Evolutionary conservation across 2,329 filamentous ascomycete genomes (phyloP), one percentile per base, ranked within the genome.

Genomic region (Elsinoe necatrix): DNA sequence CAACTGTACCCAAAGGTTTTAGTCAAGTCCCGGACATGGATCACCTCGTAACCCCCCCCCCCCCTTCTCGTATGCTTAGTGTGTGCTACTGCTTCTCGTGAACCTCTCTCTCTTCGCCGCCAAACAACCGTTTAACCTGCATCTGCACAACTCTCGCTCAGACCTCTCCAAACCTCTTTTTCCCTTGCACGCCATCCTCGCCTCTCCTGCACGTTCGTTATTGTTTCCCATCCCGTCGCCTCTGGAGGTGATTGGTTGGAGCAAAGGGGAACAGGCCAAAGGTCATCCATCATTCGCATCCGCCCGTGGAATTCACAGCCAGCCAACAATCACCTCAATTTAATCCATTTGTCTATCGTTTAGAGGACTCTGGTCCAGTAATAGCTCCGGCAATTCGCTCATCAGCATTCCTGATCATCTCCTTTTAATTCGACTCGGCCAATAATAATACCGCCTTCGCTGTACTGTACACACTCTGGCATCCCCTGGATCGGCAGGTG

Each of bases 181-280:
- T 16, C 25, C 25, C 16, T 21, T 12, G 5, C 18, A 20, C 14
- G 20, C 43, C 25, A 18, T 12, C 43, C 43, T 48, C 21, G 43
- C 43, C 14, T 48, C 25, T 52, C 48, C 48, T 52, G 48, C 48
- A 52, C 48, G 48, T 52, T 52, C 48, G 48, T 52, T 52, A 52
- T 23, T 39, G 14, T 39, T 39, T 37, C 27, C 14, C 29, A 25
- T 52, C 48, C 48, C 29, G 18, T 52, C 31, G 48, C 48, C 48
- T 52, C 48, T 52, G 48, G 48, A 52, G 48, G 48, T 52, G 48
- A 52, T 52, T 52, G 48, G 48, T 34, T 34, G 18, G 34, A 52
- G 48, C 29, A 52, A 52, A 20, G 39, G 20, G 23, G 20, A 12
- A 14, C 7, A 6, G 18, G 14, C 20, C 31, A 39, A 23, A 52